phyloP scores from a whole-genome alignment of 129 eudicot species.

The Logfia minima region DNA sequence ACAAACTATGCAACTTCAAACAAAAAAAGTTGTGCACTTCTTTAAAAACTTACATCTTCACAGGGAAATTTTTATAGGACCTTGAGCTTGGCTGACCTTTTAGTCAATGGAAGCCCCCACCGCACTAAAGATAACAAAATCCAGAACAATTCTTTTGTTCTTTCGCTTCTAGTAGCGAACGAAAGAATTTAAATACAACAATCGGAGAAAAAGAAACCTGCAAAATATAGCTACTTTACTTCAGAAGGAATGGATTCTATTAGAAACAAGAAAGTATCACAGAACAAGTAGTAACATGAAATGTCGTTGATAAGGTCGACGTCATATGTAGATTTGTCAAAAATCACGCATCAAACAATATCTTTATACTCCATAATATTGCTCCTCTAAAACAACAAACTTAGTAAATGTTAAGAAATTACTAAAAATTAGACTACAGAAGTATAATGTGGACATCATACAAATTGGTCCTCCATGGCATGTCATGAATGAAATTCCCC shows the following conservation, averaged over 20 bases:
- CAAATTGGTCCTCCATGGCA: background rate
- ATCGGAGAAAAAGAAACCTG: constrained; percentile 24
- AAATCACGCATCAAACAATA: background rate
- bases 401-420: background rate
- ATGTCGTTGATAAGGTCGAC: background rate
- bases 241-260: background rate
- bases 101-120: constrained; percentile 25
- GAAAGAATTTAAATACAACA: constrained; percentile 13
- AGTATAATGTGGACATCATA: background rate
- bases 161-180: constrained; percentile 30
- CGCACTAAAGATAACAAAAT: constrained; percentile 17
- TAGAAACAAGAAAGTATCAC: constrained; percentile 6
- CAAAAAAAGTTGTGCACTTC: constrained; percentile 20
- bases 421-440: background rate
- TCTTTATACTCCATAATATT: background rate
- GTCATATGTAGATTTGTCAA: background rate
- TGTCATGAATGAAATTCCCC: too few species aligned
- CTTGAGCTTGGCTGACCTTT: constrained; percentile 27
- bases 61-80: constrained; percentile 10
- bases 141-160: constrained; percentile 1
- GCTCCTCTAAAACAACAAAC: background rate
- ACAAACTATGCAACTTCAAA: constrained; percentile 30
- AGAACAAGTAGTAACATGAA: background rate
- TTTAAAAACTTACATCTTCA: background rate
- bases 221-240: constrained; percentile 16